phyloP scores from a whole-genome alignment of 2,329 filamentous ascomycete genomes.

The Nigrospora osmanthi region DNA sequence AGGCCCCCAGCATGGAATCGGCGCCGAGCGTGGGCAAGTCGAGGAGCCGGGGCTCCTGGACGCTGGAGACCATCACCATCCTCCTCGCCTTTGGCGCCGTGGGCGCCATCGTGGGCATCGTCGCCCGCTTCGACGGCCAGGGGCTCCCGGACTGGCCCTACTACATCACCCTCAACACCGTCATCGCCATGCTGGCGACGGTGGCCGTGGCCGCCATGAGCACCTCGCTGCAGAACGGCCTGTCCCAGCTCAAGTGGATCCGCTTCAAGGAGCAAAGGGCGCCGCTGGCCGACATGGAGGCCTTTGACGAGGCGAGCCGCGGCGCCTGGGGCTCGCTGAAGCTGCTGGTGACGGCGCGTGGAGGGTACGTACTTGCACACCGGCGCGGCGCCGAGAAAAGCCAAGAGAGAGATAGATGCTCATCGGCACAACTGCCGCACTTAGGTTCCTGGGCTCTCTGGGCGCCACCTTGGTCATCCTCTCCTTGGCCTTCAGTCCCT shows the following conservation, averaged over 20 bases:
- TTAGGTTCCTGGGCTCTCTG: constrained; percentile 17
- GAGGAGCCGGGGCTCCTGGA: constrained; percentile 12
- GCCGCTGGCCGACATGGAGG: constrained; percentile 22
- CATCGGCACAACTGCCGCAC: too few species aligned
- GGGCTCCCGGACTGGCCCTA: constrained; percentile 21
- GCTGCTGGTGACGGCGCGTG: constrained; percentile 15
- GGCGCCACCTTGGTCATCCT: constrained; percentile 18
- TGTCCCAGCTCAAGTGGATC: constrained; percentile 25
- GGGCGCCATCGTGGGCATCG: constrained; percentile 18
- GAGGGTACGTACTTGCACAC: constrained; percentile 14
- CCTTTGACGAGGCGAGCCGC: constrained; percentile 23
- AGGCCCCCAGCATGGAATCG: constrained; percentile 1
- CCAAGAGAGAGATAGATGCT: not conserved
- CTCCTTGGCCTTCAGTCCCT: constrained; percentile 19
- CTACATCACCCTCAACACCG: constrained; percentile 22
- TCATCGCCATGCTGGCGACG: constrained; percentile 21
- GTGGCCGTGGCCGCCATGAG: constrained; percentile 19
- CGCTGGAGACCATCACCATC: constrained; percentile 17
- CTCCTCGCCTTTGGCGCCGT: constrained; percentile 16
- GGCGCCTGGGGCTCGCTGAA: constrained; percentile 20
- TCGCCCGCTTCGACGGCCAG: constrained; percentile 18
- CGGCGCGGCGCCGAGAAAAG: too few species aligned
- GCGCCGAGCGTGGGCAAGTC: too few species aligned
- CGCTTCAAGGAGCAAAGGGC: constrained; percentile 18
- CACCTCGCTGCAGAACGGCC: constrained; percentile 19